phyloP scores from a whole-genome alignment of 352 stramenopile genomes.

The Phytophthora sp. region DNA sequence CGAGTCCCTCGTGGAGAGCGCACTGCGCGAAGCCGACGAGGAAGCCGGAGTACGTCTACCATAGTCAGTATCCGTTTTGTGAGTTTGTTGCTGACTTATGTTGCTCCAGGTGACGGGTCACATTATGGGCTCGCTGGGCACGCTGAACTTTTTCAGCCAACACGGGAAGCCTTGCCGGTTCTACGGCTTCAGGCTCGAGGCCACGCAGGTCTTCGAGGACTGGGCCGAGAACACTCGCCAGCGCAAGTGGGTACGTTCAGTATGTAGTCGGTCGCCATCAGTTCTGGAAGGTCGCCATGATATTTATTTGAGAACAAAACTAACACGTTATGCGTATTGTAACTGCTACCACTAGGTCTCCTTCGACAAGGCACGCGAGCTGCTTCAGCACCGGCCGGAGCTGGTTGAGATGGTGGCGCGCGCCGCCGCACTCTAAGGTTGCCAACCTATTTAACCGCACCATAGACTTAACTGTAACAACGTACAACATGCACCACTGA shows the following conservation, averaged over 20 bases:
- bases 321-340: no score
- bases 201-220: conserved; percentile 47
- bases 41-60: conserved; percentile 83
- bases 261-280: not conserved
- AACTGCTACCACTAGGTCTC: conserved; percentile 31
- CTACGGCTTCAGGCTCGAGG: conserved; percentile 51
- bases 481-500: no score
- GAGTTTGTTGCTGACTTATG: conserved; percentile 9
- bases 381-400: conserved; percentile 47
- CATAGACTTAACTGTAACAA: no score
- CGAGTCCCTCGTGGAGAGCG: conserved; percentile 91
- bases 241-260: conserved; percentile 60
- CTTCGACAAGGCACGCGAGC: conserved; percentile 30
- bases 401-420: conserved; percentile 52
- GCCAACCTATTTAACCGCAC: conserved; percentile 15
- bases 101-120: conserved; percentile 45
- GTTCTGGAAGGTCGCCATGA: no score
- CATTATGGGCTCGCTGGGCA: conserved; percentile 48
- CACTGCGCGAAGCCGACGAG: conserved; percentile 93
- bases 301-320: no score
- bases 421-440: conserved; percentile 23
- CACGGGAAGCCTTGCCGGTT: conserved; percentile 59
- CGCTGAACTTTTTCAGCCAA: conserved; percentile 54
- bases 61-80: not conserved
- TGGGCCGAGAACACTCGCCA: conserved; percentile 64